phyloP scores from a whole-genome alignment of 23 red algal species.

The Gracilaria domingensis region DNA sequence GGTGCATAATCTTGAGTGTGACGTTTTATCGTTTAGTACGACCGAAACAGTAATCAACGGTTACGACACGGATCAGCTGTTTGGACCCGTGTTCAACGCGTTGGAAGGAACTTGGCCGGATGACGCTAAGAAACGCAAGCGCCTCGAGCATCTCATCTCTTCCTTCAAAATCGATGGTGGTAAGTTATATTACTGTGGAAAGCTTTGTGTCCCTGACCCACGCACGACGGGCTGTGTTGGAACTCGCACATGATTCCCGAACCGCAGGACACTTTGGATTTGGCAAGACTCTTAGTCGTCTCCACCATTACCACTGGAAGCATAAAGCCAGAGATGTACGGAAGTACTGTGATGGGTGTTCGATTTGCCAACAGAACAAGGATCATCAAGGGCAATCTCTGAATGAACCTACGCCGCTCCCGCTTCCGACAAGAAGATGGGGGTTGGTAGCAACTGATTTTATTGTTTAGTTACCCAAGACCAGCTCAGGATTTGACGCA shows the following conservation, averaged over 20 bases:
- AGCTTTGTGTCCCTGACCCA: conserved; percentile 16
- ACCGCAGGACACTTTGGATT: neutral
- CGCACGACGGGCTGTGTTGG: neutral
- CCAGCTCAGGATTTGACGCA: neutral
- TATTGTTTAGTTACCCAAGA: conserved; percentile 4
- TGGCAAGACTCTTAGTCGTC: neutral
- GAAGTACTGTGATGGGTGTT: neutral
- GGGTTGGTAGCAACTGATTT: conserved; percentile 10
- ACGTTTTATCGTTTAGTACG: neutral
- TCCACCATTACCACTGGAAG: neutral
- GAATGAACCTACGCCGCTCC: neutral
- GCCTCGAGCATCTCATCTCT: too few species aligned
- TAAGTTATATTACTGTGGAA: neutral
- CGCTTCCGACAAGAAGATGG: conserved; percentile 6
- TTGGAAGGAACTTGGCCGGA: too few species aligned
- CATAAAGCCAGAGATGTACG: neutral
- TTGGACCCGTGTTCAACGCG: too few species aligned
- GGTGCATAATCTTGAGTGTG: neutral
- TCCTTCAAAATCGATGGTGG: too few species aligned
- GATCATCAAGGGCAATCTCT: neutral
- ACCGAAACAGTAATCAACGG: neutral
- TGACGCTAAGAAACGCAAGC: too few species aligned
- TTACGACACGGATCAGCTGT: neutral
- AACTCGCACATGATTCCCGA: neutral
- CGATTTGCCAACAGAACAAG: conserved; percentile 27